Evolutionary conservation across 2,329 filamentous ascomycete species (phyloP).

Genomic region (Pestalotiopsis sp.): DNA sequence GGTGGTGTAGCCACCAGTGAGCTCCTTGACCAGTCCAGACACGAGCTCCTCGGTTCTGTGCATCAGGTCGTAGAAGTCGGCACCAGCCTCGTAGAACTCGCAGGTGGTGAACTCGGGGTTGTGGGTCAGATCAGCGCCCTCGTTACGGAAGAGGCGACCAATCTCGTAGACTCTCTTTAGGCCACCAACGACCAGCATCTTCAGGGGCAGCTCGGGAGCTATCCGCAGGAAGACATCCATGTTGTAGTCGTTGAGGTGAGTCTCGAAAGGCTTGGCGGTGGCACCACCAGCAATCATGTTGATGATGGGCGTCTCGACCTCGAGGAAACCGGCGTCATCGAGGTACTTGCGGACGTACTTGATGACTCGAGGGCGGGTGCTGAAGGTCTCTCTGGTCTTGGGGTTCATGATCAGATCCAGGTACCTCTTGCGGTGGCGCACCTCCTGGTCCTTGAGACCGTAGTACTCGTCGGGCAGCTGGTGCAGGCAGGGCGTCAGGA

Average conservation of each 20-base stretch:
- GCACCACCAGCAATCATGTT: conserved; percentile 86
- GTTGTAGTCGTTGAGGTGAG: conserved; percentile 93
- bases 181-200: conserved; percentile 93
- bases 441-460: conserved; percentile 93
- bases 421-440: conserved; percentile 89
- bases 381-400: conserved; percentile 76
- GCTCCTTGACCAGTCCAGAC: conserved; percentile 81
- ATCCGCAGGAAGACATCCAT: conserved; percentile 95
- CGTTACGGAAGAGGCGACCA: conserved; percentile 93
- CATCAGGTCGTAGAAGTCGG: conserved; percentile 90
- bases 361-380: conserved; percentile 84
- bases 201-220: conserved; percentile 93
- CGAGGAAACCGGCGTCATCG: conserved; percentile 82
- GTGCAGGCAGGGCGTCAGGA: conserved; percentile 89
- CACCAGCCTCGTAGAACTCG: conserved; percentile 96
- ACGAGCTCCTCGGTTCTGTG: conserved; percentile 91
- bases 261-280: conserved; percentile 91
- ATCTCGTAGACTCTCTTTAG: conserved; percentile 95
- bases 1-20: conserved; percentile 84
- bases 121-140: conserved; percentile 88
- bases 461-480: conserved; percentile 88
- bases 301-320: conserved; percentile 98
- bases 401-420: conserved; percentile 98
- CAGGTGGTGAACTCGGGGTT: conserved; percentile 98
- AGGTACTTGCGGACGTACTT: conserved; percentile 88